Evolutionary conservation across 257 asterid genomes (phyloP).

Genomic region (Nyctanthes arbortristis): DNA sequence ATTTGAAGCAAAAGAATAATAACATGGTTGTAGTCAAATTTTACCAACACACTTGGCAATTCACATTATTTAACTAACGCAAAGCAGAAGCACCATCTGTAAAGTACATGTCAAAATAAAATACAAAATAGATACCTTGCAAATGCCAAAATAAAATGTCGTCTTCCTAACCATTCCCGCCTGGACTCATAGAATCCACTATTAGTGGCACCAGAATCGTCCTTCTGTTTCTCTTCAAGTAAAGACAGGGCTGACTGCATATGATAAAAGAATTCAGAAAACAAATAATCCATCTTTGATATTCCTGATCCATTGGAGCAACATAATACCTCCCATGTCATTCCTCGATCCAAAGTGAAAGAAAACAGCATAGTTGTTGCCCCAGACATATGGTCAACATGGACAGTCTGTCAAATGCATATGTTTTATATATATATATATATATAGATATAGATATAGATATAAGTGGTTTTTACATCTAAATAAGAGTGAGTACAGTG

Average conservation of each 20-base stretch:
- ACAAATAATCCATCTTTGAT: neutral
- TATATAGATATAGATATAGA: too few relatives aligned
- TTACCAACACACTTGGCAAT: constrained; percentile 5
- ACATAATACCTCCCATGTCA: constrained; percentile 83
- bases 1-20: constrained; percentile 14
- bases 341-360: constrained; percentile 89
- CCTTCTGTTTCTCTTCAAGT: constrained; percentile 85
- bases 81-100: neutral
- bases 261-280: constrained; percentile 16
- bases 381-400: constrained; percentile 85
- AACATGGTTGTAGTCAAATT: neutral
- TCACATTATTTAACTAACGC: constrained; percentile 5
- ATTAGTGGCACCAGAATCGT: constrained; percentile 54
- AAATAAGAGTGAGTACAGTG: constrained; percentile 26
- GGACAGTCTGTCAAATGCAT: constrained; percentile 77
- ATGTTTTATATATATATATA: too few relatives aligned
- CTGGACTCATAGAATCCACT: constrained; percentile 87
- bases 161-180: constrained; percentile 98
- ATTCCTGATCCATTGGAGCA: neutral
- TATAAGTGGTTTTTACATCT: constrained; percentile 26
- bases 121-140: constrained; percentile 59
- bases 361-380: constrained; percentile 89
- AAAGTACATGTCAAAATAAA: constrained; percentile 1
- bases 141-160: constrained; percentile 78
- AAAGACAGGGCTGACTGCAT: constrained; percentile 76